phyloP scores from a whole-genome alignment of 805 yeast genomes.

The Cyberlindnera xishuangbannaensis region DNA sequence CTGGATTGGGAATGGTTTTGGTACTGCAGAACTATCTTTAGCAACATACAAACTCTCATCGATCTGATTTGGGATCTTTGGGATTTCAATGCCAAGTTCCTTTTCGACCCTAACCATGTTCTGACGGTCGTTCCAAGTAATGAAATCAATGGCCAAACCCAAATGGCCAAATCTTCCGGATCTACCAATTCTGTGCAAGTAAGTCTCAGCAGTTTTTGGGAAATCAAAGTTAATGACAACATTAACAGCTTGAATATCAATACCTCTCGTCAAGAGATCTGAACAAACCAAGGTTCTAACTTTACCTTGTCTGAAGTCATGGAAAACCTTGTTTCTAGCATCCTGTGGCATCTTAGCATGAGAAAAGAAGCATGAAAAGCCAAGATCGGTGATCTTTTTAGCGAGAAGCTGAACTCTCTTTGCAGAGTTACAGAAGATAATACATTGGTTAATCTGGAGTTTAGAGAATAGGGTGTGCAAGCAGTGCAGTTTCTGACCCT shows the following conservation, averaged over 20 bases:
- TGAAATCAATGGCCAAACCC: slow-evolving; percentile 94
- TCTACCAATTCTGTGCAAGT: slow-evolving; percentile 97
- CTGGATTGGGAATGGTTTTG: slow-evolving; percentile 83
- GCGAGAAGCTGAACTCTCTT: slow-evolving; percentile 94
- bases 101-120: slow-evolving; percentile 92
- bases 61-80: slow-evolving; percentile 92
- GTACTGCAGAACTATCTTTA: slow-evolving; percentile 64
- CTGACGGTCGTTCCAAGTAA: slow-evolving; percentile 95
- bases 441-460: slow-evolving; percentile 92
- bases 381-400: slow-evolving; percentile 91
- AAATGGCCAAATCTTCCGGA: slow-evolving; percentile 98
- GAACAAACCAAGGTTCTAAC: slow-evolving; percentile 97
- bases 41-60: slow-evolving; percentile 88
- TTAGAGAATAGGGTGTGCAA: slow-evolving; percentile 91
- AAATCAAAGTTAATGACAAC: slow-evolving; percentile 97
- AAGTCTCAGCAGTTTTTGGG: slow-evolving; percentile 97
- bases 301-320: slow-evolving; percentile 96
- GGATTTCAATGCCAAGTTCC: slow-evolving; percentile 95
- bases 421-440: slow-evolving; percentile 95
- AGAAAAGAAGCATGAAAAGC: slow-evolving; percentile 93
- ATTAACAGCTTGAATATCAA: slow-evolving; percentile 97
- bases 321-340: slow-evolving; percentile 96
- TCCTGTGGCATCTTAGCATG: slow-evolving; percentile 98
- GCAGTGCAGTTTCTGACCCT: slow-evolving; percentile 92
- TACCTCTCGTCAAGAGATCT: slow-evolving; percentile 94